These are phyloP conservation scores for Glycine tomentella DNA, from an alignment of 306 rosid genomes.

Conservation along the genomic window DNA sequence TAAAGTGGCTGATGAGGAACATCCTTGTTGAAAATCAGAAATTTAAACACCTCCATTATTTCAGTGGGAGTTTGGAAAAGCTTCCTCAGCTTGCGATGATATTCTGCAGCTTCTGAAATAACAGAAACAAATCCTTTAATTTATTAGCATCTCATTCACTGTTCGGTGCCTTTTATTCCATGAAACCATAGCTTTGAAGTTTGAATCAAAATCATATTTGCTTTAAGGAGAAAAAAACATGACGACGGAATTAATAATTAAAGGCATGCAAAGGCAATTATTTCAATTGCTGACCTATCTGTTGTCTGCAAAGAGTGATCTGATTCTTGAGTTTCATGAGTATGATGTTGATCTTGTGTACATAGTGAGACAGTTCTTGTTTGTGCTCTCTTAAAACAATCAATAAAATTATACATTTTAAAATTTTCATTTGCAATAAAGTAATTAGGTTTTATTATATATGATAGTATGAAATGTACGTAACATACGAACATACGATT, in stretches of 20 bases:
- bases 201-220: not conserved
- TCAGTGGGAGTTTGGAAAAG: too few relatives aligned
- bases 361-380: conserved; percentile 36
- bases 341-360: conserved; percentile 60
- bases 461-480: too few relatives aligned
- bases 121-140: conserved; percentile 1
- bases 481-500: conserved; percentile 60
- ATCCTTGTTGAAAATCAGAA: too few relatives aligned
- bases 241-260: too few relatives aligned
- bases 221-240: not conserved
- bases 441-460: not conserved
- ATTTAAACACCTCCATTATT: too few relatives aligned
- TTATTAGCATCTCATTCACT: not conserved
- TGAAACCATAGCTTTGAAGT: not conserved
- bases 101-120: too few relatives aligned
- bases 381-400: too few relatives aligned
- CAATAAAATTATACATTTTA: conserved; percentile 6
- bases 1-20: conserved; percentile 47
- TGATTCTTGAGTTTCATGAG: conserved; percentile 62
- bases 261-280: not conserved
- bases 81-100: too few relatives aligned
- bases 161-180: too few relatives aligned
- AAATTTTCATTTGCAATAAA: not conserved
- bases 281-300: conserved; percentile 50
- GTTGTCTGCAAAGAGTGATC: conserved; percentile 46